Evolutionary conservation across 495 filamentous ascomycete species (phyloP).

Genomic region (Tetracladium marchalianum): DNA sequence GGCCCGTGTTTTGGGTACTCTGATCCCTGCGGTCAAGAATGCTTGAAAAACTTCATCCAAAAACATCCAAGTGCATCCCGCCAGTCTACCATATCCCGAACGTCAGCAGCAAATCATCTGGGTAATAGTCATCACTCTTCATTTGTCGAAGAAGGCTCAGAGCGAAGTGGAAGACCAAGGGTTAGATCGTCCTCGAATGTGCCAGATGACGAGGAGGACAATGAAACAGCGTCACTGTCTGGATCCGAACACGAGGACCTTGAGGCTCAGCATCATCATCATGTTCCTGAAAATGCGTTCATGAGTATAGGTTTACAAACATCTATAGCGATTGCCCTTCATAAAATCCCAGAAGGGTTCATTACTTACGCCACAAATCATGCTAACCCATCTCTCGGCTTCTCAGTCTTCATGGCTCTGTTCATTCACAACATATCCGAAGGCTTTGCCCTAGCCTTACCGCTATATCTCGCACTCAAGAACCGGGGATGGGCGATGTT

Average conservation of each 20-base stretch:
- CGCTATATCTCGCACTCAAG: conserved; percentile 77
- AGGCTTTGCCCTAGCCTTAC: conserved; percentile 88
- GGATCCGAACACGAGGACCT: conserved; percentile 20
- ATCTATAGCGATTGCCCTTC: conserved; percentile 84
- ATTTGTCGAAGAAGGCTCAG: too few relatives aligned
- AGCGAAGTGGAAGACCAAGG: too few relatives aligned
- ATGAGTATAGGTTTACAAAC: conserved; percentile 89
- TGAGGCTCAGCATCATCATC: conserved; percentile 72
- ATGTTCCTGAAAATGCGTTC: conserved; percentile 92
- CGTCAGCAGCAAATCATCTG: background rate
- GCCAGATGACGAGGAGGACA: too few relatives aligned
- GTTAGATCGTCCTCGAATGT: too few relatives aligned
- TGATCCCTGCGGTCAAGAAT: conserved; percentile 77
- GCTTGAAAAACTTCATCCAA: conserved; percentile 33
- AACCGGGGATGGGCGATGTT: conserved; percentile 70
- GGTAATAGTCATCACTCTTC: background rate
- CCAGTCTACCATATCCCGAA: conserved; percentile 1
- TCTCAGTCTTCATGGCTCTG: conserved; percentile 87
- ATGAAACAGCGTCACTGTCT: conserved; percentile 13
- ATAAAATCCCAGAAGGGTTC: conserved; percentile 97
- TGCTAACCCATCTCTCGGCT: conserved; percentile 75
- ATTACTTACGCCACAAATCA: conserved; percentile 99
- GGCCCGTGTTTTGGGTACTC: conserved; percentile 79
- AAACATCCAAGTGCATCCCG: conserved; percentile 7
- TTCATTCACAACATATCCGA: conserved; percentile 98